phyloP scores from a whole-genome alignment of 176 grass and related monocot species.

The Musa troglodytarum region DNA sequence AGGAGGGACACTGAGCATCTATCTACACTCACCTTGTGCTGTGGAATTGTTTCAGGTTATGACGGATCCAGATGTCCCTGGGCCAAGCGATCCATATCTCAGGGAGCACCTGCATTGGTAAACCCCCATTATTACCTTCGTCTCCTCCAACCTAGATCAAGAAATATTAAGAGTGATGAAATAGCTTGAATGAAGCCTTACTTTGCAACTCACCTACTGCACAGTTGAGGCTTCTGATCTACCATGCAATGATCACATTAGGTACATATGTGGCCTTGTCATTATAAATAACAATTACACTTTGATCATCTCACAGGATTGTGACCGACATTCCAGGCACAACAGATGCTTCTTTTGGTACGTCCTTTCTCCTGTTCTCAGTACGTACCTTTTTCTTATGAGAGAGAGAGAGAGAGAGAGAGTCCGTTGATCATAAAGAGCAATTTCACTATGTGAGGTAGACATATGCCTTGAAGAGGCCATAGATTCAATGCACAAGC shows the following conservation, averaged over 20 bases:
- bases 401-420: no score
- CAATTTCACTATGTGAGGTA: no score
- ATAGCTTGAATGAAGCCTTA: no score
- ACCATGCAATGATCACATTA: neutral
- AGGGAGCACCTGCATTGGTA: conserved; percentile 96
- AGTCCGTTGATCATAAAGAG: no score
- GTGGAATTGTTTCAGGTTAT: conserved; percentile 51
- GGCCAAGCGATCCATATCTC: conserved; percentile 87
- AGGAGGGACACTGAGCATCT: neutral
- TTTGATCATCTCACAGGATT: conserved; percentile 44
- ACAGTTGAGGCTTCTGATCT: no score
- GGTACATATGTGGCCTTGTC: neutral
- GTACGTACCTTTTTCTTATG: no score
- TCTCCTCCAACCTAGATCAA: no score
- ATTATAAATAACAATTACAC: no score
- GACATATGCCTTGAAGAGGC: no score
- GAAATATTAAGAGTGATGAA: no score
- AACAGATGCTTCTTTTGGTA: conserved; percentile 83
- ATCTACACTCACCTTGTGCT: neutral
- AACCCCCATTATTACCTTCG: neutral
- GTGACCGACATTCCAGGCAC: conserved; percentile 93
- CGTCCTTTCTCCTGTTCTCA: conserved; percentile 10
- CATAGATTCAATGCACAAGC: no score
- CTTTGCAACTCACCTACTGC: no score
- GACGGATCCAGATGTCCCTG: conserved; percentile 93